A percentile compares a stretch with the other conserved stretches of the same genome.
Evolutionary conservation across 371 early-diverging fungal species (phyloP).

Genomic region (Choanephora cucurbitarum): DNA sequence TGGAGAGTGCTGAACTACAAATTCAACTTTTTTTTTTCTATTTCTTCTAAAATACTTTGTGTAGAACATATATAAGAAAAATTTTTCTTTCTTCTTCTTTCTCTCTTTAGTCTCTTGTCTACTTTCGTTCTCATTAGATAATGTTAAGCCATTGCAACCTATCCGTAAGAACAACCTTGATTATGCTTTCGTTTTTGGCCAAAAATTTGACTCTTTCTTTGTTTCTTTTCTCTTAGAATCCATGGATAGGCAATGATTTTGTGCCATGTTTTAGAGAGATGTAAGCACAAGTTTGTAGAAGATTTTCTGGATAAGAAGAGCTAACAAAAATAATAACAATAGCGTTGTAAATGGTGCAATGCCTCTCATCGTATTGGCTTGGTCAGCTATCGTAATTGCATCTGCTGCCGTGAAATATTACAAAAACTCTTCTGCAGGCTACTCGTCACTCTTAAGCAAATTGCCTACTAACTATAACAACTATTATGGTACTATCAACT

Average conservation of each 20-base stretch:
- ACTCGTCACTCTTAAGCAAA: background rate
- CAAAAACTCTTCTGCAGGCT: background rate
- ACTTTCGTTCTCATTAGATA: background rate
- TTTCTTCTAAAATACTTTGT: background rate
- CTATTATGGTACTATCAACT: background rate
- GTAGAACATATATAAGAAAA: background rate
- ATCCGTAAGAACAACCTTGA: slow-evolving; percentile 3
- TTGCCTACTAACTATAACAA: background rate
- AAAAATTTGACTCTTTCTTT: too few relatives aligned
- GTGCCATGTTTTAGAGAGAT: slow-evolving; percentile 21
- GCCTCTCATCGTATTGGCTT: background rate
- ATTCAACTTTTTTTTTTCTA: background rate
- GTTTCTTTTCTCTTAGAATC: slow-evolving; percentile 3
- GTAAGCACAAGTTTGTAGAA: slow-evolving; percentile 4
- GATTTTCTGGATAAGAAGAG: background rate
- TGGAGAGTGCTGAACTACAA: background rate
- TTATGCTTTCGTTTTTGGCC: too few relatives aligned
- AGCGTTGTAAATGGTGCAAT: background rate
- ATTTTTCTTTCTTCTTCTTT: background rate
- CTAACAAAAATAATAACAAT: background rate
- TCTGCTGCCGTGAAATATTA: background rate
- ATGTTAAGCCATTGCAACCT: slow-evolving; percentile 5
- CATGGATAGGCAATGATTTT: slow-evolving; percentile 13
- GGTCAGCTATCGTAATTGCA: background rate
- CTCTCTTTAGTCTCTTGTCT: background rate